Base-by-base conservation (phyloP, 148 eudicot species). In the Tetragonia tetragonoides region DNA sequence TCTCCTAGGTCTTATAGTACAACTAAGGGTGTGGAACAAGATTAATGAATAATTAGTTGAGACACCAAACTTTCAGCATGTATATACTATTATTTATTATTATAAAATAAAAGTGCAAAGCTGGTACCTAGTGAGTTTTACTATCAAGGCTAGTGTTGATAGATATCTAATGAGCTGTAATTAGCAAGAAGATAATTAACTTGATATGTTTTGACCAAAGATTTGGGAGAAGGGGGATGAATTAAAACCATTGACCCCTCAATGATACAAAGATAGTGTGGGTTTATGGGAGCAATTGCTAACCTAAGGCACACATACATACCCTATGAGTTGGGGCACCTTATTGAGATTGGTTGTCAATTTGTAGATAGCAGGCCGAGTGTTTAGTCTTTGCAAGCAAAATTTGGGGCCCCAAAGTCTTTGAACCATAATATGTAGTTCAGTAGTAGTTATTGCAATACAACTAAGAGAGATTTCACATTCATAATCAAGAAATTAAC, bases 141-240 rank as follows among this genome's bases (percentile, higher is more conserved):
- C 34, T 28, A 28, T 28, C 34, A 28, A 0, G 34, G 34, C 34
- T 28, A 28, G 34, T 28, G 34, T 10, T 39, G 18, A 39, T 37
- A 16, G 10, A 23, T 62, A 67, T 39, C 12, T 20, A 46, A 49
- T 66, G 56, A 75, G 70, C 70, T 75, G 78, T 75, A 49, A 75
- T 75, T 65, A 62, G 39, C 21, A 20, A 74, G 14, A 44, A 62
- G 20, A 14, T 44, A 56, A 38, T 38, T 16, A 34, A 57, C 23
- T 38, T 47, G 17, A 74, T 24, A 46, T 14, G 20, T 53, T 10
- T 71, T 16, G 18, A 71, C 39, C 77, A n/a, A 74, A 10, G 4
- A 21, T 64, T 39, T 75, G 10, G 67, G 41, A 39, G 17, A 53
- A 64, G 78, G 78, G 77, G 70, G 46, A 75, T 75, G 78, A 64